Evolutionary conservation across 768 basidiomycete genomes (phyloP), one percentile per base, ranked within the genome.

Genomic region (Coprinopsis marcescibilis): DNA sequence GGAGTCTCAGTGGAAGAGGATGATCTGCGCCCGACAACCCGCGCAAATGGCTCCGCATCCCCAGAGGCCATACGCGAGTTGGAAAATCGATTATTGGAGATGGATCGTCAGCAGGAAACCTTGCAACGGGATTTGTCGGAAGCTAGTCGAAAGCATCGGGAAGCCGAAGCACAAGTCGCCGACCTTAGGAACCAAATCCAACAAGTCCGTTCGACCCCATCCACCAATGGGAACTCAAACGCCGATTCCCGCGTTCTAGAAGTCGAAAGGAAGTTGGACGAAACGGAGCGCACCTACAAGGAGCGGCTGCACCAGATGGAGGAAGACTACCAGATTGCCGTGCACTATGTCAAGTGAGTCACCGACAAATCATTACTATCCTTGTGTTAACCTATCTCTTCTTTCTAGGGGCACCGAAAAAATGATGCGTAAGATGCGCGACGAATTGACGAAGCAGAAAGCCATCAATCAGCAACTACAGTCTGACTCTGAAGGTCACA

Each of bases 371-470:
- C 53, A 55, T 43, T 47, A 43, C 34, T 29, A n/a, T 37, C 45
- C 50, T 45, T 45, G 46, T 40, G 43, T 46, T 48, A 52, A 10
- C 20, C 6, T n/a, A 20, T 30, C 5, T 43, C 46, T 58, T 25
- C 23, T 53, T 26, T 51, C 49, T 60, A 92, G 89, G 76, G 91
- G 91, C 36, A 97, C 94, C 1, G 96, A 98, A 66, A 96, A 94
- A 69, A 92, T 98, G 82, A 87, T 97, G 73, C 82, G 92, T 55
- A 81, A 86, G 55, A 90, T 97, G 85, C 89, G 92, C 65, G 95
- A 94, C 47, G 96, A 98, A 60, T 69, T 97, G 48, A 86, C 78
- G 54, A 94, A 88, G 68, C 89, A 95, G 66, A 97, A 96, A 69
- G 73, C 73, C 38, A 65, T 82, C 36, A 94, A 92, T 59, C 71